These are phyloP conservation scores for Penicillium sp. DNA, from an alignment of 2,329 filamentous ascomycete genomes.

Conservation along the genomic window DNA sequence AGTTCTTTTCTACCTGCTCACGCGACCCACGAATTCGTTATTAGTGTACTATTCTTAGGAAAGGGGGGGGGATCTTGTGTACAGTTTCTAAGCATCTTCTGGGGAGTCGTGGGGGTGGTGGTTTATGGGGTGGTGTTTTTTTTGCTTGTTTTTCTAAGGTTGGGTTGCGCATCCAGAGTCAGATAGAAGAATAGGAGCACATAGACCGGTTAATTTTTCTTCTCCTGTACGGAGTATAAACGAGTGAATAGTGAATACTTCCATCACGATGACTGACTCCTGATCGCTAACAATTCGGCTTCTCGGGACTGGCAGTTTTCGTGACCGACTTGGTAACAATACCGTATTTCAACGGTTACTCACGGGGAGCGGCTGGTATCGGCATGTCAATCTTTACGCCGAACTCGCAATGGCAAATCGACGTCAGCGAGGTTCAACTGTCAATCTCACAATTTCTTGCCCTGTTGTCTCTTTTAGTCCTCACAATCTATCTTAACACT, in stretches of 20 bases:
- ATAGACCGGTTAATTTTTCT: too few species aligned
- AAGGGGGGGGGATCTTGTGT: slow-evolving; percentile 13
- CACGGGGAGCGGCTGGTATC: slow-evolving; percentile 38
- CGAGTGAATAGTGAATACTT: background rate
- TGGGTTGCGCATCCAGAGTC: background rate
- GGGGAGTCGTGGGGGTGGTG: slow-evolving; percentile 3
- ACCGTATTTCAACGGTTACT: slow-evolving; percentile 26
- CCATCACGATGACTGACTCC: background rate
- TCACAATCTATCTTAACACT: background rate
- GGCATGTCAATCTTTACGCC: slow-evolving; percentile 40
- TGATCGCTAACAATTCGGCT: slow-evolving; percentile 30
- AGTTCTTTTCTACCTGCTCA: slow-evolving; percentile 11
- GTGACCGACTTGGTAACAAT: slow-evolving; percentile 22
- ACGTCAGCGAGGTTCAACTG: slow-evolving; percentile 25
- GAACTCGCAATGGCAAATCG: slow-evolving; percentile 22
- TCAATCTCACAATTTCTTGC: slow-evolving; percentile 15
- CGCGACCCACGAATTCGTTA: slow-evolving; percentile 25
- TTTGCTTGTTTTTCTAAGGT: background rate
- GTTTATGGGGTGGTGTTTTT: background rate
- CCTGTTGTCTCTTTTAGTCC: slow-evolving; percentile 10
- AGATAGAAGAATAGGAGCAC: slow-evolving; percentile 9
- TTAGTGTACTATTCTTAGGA: slow-evolving; percentile 10
- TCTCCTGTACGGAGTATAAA: too few species aligned
- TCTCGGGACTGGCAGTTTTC: slow-evolving; percentile 28
- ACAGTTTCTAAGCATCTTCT: slow-evolving; percentile 23